phyloP scores from a whole-genome alignment of 148 eudicot genomes.

The Chenopodium album region DNA sequence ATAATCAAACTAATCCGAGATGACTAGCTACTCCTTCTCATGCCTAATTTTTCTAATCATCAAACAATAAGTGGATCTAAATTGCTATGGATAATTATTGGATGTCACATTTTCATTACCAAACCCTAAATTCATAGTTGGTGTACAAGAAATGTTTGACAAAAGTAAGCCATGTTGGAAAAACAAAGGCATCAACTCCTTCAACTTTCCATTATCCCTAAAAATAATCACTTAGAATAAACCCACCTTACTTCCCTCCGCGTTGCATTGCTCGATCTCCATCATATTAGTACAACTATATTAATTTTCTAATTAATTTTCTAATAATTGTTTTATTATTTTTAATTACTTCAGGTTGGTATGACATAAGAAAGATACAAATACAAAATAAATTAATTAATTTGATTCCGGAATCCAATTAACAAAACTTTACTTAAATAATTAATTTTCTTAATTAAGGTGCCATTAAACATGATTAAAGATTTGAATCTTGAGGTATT shows the following conservation, averaged over 20 bases:
- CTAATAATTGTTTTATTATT: neutral
- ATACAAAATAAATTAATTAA: neutral
- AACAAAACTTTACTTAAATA: neutral
- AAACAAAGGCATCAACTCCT: neutral
- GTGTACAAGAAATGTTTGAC: constrained; percentile 3
- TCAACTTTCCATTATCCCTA: neutral
- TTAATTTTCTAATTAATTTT: neutral
- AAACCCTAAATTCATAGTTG: neutral
- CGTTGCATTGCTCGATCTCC: constrained; percentile 8
- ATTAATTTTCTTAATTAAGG: neutral
- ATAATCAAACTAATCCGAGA: neutral
- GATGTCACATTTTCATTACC: neutral
- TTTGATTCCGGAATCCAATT: neutral
- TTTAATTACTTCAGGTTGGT: neutral
- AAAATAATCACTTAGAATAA: too few relatives aligned
- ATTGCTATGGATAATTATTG: neutral
- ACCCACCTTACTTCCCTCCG: constrained; percentile 11
- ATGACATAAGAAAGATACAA: neutral
- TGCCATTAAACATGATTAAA: neutral
- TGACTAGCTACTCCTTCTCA: neutral
- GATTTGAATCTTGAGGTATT: constrained; percentile 8
- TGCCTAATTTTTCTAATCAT: neutral
- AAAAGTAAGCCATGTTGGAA: constrained; percentile 5
- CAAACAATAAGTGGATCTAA: neutral
- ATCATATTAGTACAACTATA: neutral